Evolutionary conservation across 805 yeast species (phyloP), one percentile per base, ranked within the genome.

Genomic region (Teunomyces pallodes): DNA sequence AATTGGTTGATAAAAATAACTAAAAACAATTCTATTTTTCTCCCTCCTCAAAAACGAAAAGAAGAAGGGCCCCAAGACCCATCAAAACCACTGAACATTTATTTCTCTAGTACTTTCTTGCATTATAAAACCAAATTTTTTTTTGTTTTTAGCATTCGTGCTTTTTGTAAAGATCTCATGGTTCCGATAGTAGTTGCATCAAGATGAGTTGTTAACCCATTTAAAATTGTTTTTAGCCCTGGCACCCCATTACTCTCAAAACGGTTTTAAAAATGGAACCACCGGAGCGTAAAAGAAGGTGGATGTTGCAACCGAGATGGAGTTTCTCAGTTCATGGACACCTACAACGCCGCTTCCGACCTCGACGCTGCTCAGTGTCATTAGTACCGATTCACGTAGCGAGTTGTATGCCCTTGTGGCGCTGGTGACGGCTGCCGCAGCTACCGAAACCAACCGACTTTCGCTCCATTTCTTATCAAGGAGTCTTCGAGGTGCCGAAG

Each of bases 401-500:
- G 56, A 52, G 7, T 31, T 58, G 9, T 24, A 50, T 14, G 43
- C 39, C n/a, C 43, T 51, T 4, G 49, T 59, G 8, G 17, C 45
- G 13, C 52, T 55, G 32, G 54, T 54, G 2, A 47, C 58, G 3
- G 16, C 41, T 3, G 57, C 54, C 9, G 53, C 52, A 24, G 56
- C 57, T 7, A 44, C 56, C 29, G 42, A 39, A 27, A 39, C 32
- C 9, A 39, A 39, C 42, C 35, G 36, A 12, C 26, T 45, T 9
- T 58, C 55, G 9, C 50, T 57, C 43, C 54, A 54, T 42, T 47
- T 30, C 32, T 36, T 59, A 39, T 54, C 56, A 1, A 43, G 56
- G 5, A 50, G 44, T 2, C 55, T 47, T 13, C 49, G 57, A 36
- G 62, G 61, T 2, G 62, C 61, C 12, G 38, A 48, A 45, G 62